These are phyloP conservation scores for Phytopythium boreale DNA, from an alignment of 352 stramenopile genomes.

Conservation along the genomic window DNA sequence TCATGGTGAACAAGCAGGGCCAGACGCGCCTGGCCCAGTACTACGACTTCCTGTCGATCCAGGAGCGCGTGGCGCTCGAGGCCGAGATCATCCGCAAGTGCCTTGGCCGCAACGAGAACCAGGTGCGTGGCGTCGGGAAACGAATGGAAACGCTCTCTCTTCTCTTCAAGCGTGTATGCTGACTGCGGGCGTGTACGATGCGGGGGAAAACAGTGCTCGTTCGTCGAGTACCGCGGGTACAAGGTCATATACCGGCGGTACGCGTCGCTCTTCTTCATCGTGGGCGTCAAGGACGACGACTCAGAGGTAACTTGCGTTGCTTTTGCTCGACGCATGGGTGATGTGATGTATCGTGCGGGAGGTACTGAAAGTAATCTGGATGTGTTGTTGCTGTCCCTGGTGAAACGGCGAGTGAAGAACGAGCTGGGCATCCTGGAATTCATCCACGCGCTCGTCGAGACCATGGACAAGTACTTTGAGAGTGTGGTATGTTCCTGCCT, in stretches of 20 bases:
- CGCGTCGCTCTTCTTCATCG: conserved; percentile 99
- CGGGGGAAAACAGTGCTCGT: conserved; percentile 91
- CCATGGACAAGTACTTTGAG: conserved; percentile 99
- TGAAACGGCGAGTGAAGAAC: conserved; percentile 75
- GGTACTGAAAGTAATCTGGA: not conserved
- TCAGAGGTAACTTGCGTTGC: conserved; percentile 53
- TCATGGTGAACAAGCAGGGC: conserved; percentile 99
- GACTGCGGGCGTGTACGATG: too few species aligned
- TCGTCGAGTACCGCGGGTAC: conserved; percentile 99
- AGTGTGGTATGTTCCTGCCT: conserved; percentile 85
- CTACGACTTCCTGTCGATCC: conserved; percentile 99
- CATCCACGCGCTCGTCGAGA: conserved; percentile 99
- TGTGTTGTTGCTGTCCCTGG: not conserved
- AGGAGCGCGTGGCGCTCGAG: conserved; percentile 97
- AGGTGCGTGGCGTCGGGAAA: conserved; percentile 31
- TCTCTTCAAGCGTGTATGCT: too few species aligned
- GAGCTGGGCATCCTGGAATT: conserved; percentile 99
- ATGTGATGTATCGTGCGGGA: not conserved
- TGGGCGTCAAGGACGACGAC: conserved; percentile 96
- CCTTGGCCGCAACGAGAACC: conserved; percentile 96
- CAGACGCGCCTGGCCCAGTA: conserved; percentile 99
- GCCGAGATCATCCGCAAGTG: conserved; percentile 99
- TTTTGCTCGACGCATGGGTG: not conserved
- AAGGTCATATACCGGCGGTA: conserved; percentile 99
- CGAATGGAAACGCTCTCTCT: not conserved